Base-by-base conservation (phyloP, 768 basidiomycete species). In the Calvatia gigantea region DNA sequence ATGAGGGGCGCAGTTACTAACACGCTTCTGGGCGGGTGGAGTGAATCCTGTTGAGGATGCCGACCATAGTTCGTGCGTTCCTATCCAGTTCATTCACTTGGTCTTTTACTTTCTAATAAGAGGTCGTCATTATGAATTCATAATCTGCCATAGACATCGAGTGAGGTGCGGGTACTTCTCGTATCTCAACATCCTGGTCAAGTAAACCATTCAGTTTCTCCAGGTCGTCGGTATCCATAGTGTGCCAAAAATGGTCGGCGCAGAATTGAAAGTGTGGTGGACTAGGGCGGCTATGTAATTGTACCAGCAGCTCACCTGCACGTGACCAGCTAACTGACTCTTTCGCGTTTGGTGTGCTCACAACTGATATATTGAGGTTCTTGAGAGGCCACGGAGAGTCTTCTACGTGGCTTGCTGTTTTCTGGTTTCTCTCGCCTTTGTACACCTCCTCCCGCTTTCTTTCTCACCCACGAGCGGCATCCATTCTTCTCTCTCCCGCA, bases 1-100 rank as follows among this genome's bases (percentile, higher is more conserved):
- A 35, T n/a, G 27, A 47, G 56, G 15, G 44, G 25, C 19, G 7
- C 47, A 51, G 33, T 35, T 25, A 70, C 80, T 67, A 65, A 91
- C 90, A 74, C 51, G 79, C 74, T 43, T 78, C 71, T 3, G 74
- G 64, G 6, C 82, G 80, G 2, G 90, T 92, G 5, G 88, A 89
- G 63, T 93, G 91, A 11, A 92, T 83, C 61, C 82, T 87, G 73
- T 88, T 91, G 52, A 93, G 73, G 38, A 83, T 66, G n/a, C 87
- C 88, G n/a, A 80, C 74, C 75, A 91, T 84, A 2, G 76, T 76
- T 15, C 91, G 80, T 6, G 83, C 76, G 65, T 85, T 87, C 70
- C 86, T 91, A 69, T 92, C 90, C 2, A 92, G 74, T 63, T 85
- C 82, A 23, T 76, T 77, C 35, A 87, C 85, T 67, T 87, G 83